These are phyloP conservation scores for Acacia confusa DNA, from an alignment of 306 rosid genomes.

Conservation along the genomic window DNA sequence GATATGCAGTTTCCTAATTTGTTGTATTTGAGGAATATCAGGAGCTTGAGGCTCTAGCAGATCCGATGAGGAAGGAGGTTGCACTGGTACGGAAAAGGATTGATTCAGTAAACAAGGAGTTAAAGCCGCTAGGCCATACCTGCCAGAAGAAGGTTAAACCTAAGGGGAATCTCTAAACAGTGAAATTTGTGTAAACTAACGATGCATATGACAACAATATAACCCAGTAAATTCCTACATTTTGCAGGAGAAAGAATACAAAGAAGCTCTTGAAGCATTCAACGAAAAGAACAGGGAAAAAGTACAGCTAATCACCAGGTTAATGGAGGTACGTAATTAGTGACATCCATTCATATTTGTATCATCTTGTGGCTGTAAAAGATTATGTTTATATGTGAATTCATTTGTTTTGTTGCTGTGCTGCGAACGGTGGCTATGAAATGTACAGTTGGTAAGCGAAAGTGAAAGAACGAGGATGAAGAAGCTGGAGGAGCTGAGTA, in stretches of 20 bases:
- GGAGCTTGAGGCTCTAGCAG: constrained; percentile 94
- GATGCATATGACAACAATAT: background rate
- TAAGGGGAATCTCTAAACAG: background rate
- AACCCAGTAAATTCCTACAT: background rate
- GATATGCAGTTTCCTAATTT: constrained; percentile 17
- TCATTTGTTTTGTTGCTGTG: background rate
- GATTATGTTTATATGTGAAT: background rate
- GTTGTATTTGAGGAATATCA: constrained; percentile 40
- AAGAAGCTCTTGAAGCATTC: constrained; percentile 95
- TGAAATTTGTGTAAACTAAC: constrained; percentile 17
- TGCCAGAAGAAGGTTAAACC: constrained; percentile 94
- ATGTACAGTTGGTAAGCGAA: constrained; percentile 55
- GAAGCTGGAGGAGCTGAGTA: constrained; percentile 99
- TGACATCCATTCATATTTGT: background rate
- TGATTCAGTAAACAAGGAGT: constrained; percentile 89
- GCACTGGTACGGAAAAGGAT: constrained; percentile 76
- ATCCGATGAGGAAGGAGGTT: constrained; percentile 99
- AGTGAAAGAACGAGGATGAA: constrained; percentile 96
- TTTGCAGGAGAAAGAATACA: constrained; percentile 89
- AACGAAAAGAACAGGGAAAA: constrained; percentile 96
- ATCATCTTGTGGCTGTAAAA: background rate
- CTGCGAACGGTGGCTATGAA: constrained; percentile 39
- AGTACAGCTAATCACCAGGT: constrained; percentile 65
- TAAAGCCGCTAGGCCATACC: constrained; percentile 88
- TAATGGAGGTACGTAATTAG: constrained; percentile 63